phyloP scores from a whole-genome alignment of 169 alveolate species.

The Plasmodium vivax region DNA sequence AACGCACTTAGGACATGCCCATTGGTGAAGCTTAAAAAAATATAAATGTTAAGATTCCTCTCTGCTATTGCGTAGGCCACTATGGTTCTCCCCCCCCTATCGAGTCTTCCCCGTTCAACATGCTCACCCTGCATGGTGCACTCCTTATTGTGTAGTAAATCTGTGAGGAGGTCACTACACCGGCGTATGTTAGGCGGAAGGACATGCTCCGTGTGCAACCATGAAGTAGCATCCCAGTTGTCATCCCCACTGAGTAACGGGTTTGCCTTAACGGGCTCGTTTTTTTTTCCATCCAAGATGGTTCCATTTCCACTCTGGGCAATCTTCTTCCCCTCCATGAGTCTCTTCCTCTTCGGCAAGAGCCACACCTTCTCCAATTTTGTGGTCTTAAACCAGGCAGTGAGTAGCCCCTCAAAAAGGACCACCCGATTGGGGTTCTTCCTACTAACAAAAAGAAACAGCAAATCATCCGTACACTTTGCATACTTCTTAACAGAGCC shows the following conservation, averaged over 20 bases:
- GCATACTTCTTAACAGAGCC: conserved; percentile 11
- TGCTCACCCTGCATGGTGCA: background rate
- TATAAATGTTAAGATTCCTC: conserved; percentile 21
- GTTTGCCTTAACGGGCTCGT: background rate
- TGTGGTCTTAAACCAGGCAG: conserved; percentile 45
- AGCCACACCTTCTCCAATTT: conserved; percentile 47
- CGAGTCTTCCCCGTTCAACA: background rate
- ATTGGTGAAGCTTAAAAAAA: conserved; percentile 23
- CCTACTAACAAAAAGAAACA: conserved; percentile 55
- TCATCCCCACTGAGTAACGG: background rate
- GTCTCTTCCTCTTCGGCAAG: background rate
- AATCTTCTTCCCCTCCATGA: background rate
- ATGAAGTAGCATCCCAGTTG: background rate
- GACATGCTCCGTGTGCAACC: background rate
- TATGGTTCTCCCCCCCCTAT: background rate
- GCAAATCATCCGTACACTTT: conserved; percentile 33
- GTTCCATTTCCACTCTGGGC: background rate
- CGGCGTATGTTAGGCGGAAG: background rate
- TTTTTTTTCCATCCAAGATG: background rate
- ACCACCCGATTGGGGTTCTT: background rate
- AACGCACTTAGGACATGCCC: conserved; percentile 30
- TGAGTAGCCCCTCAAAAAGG: conserved; percentile 19
- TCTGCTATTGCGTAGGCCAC: conserved; percentile 46
- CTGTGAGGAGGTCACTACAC: background rate
- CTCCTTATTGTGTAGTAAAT: background rate